Base-by-base conservation (phyloP, 2,329 filamentous ascomycete species). In the Alternaria gaisen region DNA sequence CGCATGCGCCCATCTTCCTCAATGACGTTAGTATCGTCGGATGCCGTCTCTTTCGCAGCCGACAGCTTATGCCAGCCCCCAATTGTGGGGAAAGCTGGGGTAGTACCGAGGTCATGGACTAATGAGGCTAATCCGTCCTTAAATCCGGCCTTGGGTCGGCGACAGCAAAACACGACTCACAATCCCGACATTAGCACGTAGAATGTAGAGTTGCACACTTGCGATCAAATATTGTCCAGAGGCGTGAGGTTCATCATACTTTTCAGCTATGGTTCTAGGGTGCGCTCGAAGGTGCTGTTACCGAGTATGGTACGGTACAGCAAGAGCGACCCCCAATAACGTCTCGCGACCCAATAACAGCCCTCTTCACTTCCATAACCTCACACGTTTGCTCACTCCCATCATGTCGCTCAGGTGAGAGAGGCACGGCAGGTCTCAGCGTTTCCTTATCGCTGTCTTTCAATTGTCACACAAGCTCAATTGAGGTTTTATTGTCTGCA, bases 81-180 rank as follows among this genome's bases (percentile, higher is more conserved):
- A 44, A 59, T 53, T 57, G 57, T 58, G 58, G 61, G 52, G 62
- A 63, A 63, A 64, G 42, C 57, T 63, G 60, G 59, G 53, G 67
- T 60, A 57, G 51, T 59, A 55, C 60, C 63, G 64, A 66, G 60
- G 61, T 66, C 34, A 42, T 53, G 28, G 36, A 40, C 61, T 6
- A 53, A 41, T 46, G n/a, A 4, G 55, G 65, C 38, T 61, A 59
- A 38, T 26, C 44, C 51, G 5, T 14, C 42, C 48, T n/a, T 47
- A 16, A 38, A 5, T 3, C 20, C 56, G 50, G 50, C 10, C 12
- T 22, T 47, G 38, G 20, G 24, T 58, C 56, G 41, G 56, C 22
- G 41, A 12, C 26, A 30, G 16, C 20, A 34, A 34, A 28, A 54
- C 9, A 4, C 56, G 20, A 53, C 41, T 44, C 48, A 47, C n/a